Evolutionary conservation across 2,329 filamentous ascomycete species (phyloP), one percentile per base, ranked within the genome.

Genomic region (Clonostachys rosea): DNA sequence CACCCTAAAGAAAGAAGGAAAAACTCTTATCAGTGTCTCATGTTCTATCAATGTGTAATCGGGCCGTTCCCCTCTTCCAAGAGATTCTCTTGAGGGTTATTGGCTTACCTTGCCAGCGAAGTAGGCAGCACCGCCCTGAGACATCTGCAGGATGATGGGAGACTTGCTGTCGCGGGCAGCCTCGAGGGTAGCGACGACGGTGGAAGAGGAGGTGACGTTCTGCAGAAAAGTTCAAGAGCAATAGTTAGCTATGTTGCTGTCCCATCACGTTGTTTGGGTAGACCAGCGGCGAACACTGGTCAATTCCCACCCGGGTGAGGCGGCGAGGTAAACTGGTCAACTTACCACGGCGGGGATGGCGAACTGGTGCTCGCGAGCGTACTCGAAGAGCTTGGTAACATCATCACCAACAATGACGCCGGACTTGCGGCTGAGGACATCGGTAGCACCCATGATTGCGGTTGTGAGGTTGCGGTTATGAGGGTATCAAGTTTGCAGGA

Each of bases 161-260:
- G 89, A 80, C 71, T 95, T 95, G 67, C 84, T 78, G 71, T 97
- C 91, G 62, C 90, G 86, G 59, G 94, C 94, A 67, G 94, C 94
- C 81, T 99, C 94, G 60, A 99, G 90, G 47, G 89, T 75, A 60
- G 90, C 84, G 56, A 96, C 86, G 54, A 66, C 68, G 46, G 75
- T 78, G 53, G 90, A 96, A 52, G 89, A 95, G 40, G 91, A 95
- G 60, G 92, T 97, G 65, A 95, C 89, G 75, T 97, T 96, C 67
- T 69, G 34, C 11, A 5, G 8, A 47, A 20, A 46, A 42, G 35
- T 6, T 18, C 44, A 37, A 45, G 18, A 49, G 24, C 53, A 39
- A 53, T 39, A 35, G 33, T 34, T 16, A 44, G 35, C 3, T 8
- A 18, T 39, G 36, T 39, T 18, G 7, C 14, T 39, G 36, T n/a